Base-by-base conservation (phyloP, 176 grass and related monocot species). In the Ensete glaucum region DNA sequence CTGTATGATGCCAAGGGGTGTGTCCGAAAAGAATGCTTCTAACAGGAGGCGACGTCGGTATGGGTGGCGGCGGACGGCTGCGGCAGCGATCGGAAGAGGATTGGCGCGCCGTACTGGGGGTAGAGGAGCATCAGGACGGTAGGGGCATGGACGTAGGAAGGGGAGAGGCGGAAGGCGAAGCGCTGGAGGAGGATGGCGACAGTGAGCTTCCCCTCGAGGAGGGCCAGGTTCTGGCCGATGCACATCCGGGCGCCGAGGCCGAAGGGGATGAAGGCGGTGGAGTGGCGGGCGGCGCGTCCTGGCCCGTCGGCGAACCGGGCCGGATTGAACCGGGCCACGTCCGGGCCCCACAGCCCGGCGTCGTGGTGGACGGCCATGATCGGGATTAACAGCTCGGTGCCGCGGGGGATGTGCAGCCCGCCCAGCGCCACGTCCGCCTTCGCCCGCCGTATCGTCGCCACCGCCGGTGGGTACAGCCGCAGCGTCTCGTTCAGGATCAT, bases 311-410 rank as follows among this genome's bases (percentile, higher is more conserved):
- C 75, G 53, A 99, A 99, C 79, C 95, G 82, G 1, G 76, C 84
- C 27, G 95, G 95, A 84, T 94, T 91, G 90, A 99, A 99, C 86
- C 81, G 86, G 59, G 82, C 74, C 53, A 85, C 95, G 82, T 99
- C 95, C 0, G 95, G 9, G 0, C 95, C 95, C 95, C 95, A 99
- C 62, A 93, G 84, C 49, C 79, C 63, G 13, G 76, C 69, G 78
- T 99, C 91, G 84, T 99, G 95, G 86, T 99, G 95, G 79, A 99
- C 86, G 64, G 88, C 90, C 95, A 99, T 91, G 84, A 99, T 99
- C 29, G 95, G 95, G 75, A 99, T 87, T 24, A 99, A 84, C 64
- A 99, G 75, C 76, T 99, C 95, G 50, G 95, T 94, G 76, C 80
- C 91, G 0, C 82, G 82, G 1, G 95, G 95, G 87, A 99, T 94